Base-by-base conservation (phyloP, 2,329 filamentous ascomycete species). In the Talaromyces sp. region DNA sequence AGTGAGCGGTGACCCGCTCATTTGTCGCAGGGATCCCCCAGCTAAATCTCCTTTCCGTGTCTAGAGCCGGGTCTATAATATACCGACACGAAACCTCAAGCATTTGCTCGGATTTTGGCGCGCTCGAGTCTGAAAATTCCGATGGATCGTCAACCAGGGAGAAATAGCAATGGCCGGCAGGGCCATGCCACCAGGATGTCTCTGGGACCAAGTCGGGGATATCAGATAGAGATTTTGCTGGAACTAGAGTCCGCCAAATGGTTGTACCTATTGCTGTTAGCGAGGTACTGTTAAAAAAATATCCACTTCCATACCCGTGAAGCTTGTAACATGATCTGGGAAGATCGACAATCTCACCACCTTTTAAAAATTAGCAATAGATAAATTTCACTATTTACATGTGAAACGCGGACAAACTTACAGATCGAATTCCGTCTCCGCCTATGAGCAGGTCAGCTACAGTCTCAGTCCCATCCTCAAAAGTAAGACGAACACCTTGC, bases 11-110 rank as follows among this genome's bases (percentile, higher is more conserved):
- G 14, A 73, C 63, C 50, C 64, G 58, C 51, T 68, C 63, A 14
- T 67, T 68, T 9, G 65, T 67, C 1, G 66, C 65, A 4, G 65
- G 65, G 27, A 68, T 47, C 5, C 66, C 66, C 66, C 66, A 68
- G 47, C 66, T 68, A 57, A 68, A 68, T 10, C 56, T 60, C 53
- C 65, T 63, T 23, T 60, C 64, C 3, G 54, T 61, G 30, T 52
- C 65, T 3, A 59, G 64, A 3, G 57, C 56, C 14, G 66, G 64
- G 27, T 57, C 55, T 57, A 44, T 57, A 12, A 57, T n/a, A 30
- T 57, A 44, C 36, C 55, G 55, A 57, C 55, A 57, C 36, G 55
- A 57, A 44, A 57, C 16, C 55, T 57, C 55, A 5, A 57, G 23
- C 55, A 57, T 44, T 47, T 57, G 34, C 23, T 57, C 55, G 8